Conservation (phyloP, 805 yeast genomes). For the Metschnikowia anglica region DNA sequence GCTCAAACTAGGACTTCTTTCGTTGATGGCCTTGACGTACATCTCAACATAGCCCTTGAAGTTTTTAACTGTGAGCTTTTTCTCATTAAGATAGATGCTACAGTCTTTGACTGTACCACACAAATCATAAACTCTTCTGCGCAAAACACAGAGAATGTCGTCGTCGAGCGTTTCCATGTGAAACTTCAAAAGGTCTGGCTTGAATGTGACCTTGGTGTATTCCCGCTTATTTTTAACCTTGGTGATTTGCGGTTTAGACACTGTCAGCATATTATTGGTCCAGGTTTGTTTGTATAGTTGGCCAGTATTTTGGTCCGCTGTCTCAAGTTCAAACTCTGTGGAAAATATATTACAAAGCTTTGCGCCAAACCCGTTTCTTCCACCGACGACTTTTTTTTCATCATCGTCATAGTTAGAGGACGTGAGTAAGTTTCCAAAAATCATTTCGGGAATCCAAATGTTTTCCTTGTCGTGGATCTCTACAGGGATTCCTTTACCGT, state of each 20-base stretch:
- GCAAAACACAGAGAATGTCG: constrained; percentile 78
- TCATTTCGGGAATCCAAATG: constrained; percentile 92
- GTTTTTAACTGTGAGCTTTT: constrained; percentile 61
- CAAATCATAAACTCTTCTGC: constrained; percentile 92
- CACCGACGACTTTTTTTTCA: constrained; percentile 95
- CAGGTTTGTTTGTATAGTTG: constrained; percentile 77
- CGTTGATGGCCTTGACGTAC: constrained; percentile 75
- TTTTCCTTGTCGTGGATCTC: constrained; percentile 90
- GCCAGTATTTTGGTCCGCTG: constrained; percentile 71
- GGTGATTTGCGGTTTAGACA: constrained; percentile 73
- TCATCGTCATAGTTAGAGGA: constrained; percentile 96
- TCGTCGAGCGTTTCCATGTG: constrained; percentile 82
- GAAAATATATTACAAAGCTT: constrained; percentile 95
- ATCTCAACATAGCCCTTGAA: constrained; percentile 88
- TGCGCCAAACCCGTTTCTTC: constrained; percentile 98
- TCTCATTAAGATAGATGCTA: constrained; percentile 74
- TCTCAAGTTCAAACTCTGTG: constrained; percentile 79
- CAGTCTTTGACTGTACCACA: constrained; percentile 91
- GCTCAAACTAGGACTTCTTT: constrained; percentile 38
- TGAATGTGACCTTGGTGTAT: constrained; percentile 82
- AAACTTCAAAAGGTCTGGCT: constrained; percentile 83
- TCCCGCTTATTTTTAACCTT: constrained; percentile 60
- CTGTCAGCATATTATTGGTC: constrained; percentile 80
- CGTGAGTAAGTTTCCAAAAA: constrained; percentile 91
- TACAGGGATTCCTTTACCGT: constrained; percentile 93